Percentiles rank a stretch among this genome's conserved stretches.
Conservation (phyloP, 805 yeast species). For the Saccharomyces eubayanus region DNA sequence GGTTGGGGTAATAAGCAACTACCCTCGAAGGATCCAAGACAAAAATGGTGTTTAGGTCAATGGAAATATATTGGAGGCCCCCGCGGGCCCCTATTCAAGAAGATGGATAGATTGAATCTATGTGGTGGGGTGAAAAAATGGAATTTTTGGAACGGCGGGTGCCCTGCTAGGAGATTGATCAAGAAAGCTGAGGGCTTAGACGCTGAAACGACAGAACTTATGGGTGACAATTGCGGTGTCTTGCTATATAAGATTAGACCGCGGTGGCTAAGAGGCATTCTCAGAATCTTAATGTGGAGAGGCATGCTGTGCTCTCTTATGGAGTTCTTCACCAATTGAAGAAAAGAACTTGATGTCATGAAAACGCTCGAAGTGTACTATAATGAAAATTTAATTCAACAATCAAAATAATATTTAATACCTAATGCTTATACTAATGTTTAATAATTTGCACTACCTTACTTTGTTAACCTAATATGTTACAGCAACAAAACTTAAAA, state of each 20-base stretch:
- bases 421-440: neutral
- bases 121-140: slow-evolving; percentile 89
- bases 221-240: slow-evolving; percentile 60
- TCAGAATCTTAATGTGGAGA: slow-evolving; percentile 47
- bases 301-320: slow-evolving; percentile 27
- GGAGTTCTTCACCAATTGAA: neutral
- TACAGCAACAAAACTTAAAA: neutral
- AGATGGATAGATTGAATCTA: slow-evolving; percentile 56
- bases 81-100: slow-evolving; percentile 74
- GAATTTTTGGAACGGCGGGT: slow-evolving; percentile 65
- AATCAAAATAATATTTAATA: neutral
- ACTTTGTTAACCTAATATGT: too few species aligned
- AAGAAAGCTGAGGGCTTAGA: slow-evolving; percentile 66
- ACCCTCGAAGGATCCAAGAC: slow-evolving; percentile 59
- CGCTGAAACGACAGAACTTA: slow-evolving; percentile 62
- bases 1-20: slow-evolving; percentile 84
- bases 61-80: slow-evolving; percentile 90
- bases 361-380: neutral
- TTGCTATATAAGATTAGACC: slow-evolving; percentile 47
- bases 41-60: slow-evolving; percentile 75
- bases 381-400: neutral
- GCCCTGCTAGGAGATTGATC: slow-evolving; percentile 65
- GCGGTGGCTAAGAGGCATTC: slow-evolving; percentile 35
- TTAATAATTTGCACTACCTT: neutral
- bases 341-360: neutral